Evolutionary conservation across 202 grass and related monocot species (phyloP).

Genomic region (Saccharum hybrid): DNA sequence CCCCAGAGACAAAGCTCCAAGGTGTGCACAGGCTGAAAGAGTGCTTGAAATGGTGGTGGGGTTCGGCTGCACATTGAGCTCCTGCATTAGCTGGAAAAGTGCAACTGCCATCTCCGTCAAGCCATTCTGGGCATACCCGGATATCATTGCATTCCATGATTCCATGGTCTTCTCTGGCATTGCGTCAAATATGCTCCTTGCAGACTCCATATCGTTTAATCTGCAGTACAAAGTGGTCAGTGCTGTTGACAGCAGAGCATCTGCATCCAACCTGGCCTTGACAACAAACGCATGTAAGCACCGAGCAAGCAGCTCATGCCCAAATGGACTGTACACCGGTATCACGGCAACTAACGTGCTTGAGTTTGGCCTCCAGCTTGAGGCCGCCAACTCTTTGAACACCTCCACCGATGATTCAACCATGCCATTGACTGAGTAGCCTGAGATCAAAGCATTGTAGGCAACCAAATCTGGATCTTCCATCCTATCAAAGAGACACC

Average conservation of each 20-base stretch:
- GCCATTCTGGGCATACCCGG: slow-evolving; percentile 68
- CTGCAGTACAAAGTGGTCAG: slow-evolving; percentile 68
- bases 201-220: slow-evolving; percentile 71
- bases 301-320: slow-evolving; percentile 53
- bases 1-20: slow-evolving; percentile 71
- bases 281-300: slow-evolving; percentile 55
- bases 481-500: slow-evolving; percentile 52
- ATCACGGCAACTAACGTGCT: slow-evolving; percentile 66
- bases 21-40: slow-evolving; percentile 74
- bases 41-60: slow-evolving; percentile 63
- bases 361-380: slow-evolving; percentile 42
- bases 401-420: slow-evolving; percentile 52
- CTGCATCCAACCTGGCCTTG: slow-evolving; percentile 59
- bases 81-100: slow-evolving; percentile 69
- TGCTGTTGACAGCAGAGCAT: slow-evolving; percentile 61
- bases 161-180: slow-evolving; percentile 74
- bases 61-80: slow-evolving; percentile 60
- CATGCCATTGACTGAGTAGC: slow-evolving; percentile 59
- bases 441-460: slow-evolving; percentile 76
- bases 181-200: slow-evolving; percentile 62
- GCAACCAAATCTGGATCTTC: slow-evolving; percentile 56
- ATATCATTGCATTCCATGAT: slow-evolving; percentile 88
- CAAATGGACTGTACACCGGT: slow-evolving; percentile 66
- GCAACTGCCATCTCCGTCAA: slow-evolving; percentile 66
- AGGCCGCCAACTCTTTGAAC: slow-evolving; percentile 51